These are phyloP conservation scores for Phialophora macrospora DNA, from an alignment of 2,329 filamentous ascomycete species.

Conservation along the genomic window DNA sequence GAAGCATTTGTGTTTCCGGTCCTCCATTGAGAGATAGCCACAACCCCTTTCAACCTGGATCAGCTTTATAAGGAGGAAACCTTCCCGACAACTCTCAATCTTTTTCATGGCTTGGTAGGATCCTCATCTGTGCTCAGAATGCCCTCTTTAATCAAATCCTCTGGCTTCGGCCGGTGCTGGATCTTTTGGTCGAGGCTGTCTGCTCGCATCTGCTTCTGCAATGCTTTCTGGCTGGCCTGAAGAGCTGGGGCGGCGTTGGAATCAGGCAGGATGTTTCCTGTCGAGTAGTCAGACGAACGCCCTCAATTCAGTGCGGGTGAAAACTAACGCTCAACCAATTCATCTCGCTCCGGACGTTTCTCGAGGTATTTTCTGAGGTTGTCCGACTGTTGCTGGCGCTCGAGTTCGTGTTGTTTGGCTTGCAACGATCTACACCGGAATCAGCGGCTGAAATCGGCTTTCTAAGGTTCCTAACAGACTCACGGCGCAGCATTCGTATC, in stretches of 20 bases:
- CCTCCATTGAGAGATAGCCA: neutral
- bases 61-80: neutral
- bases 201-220: slow-evolving; percentile 84
- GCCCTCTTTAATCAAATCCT: slow-evolving; percentile 76
- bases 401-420: slow-evolving; percentile 65
- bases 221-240: slow-evolving; percentile 79
- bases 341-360: slow-evolving; percentile 69
- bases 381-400: slow-evolving; percentile 67
- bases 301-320: slow-evolving; percentile 21
- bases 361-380: slow-evolving; percentile 68
- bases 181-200: slow-evolving; percentile 88
- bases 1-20: slow-evolving; percentile 29
- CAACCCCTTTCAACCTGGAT: slow-evolving; percentile 1
- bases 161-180: slow-evolving; percentile 74
- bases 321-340: slow-evolving; percentile 75
- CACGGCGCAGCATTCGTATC: slow-evolving; percentile 71
- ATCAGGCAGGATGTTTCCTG: slow-evolving; percentile 85
- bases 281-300: slow-evolving; percentile 22
- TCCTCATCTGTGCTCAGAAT: slow-evolving; percentile 71
- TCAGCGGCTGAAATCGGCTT: neutral
- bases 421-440: slow-evolving; percentile 60
- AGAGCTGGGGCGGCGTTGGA: slow-evolving; percentile 78
- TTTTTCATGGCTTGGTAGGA: slow-evolving; percentile 42
- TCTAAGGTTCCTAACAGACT: slow-evolving; percentile 36
- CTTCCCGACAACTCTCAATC: neutral